Evolutionary conservation across 2,329 filamentous ascomycete species (phyloP), one percentile per base, ranked within the genome.

Genomic region (Immersiporthe knoxdaviesiana): DNA sequence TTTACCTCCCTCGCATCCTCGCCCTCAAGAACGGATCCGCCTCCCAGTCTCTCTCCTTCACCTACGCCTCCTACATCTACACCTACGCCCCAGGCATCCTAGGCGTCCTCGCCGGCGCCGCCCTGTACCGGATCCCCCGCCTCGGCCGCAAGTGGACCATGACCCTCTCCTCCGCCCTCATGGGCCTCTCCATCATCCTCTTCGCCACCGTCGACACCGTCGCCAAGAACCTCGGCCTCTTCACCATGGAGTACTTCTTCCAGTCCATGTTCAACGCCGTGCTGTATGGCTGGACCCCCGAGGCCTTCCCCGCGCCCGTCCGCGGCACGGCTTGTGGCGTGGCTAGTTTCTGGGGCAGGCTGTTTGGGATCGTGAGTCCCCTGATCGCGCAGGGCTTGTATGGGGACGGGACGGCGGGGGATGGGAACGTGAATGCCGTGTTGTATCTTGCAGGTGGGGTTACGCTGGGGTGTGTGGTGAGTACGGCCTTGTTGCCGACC

Each of bases 321-420:
- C 76, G 84, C 47, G 85, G 84, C 4, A 87, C 83, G 0, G 79
- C 87, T 0, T 85, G 84, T 72, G 87, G 87, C 0, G 71, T 88
- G 16, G 85, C 86, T 1, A 85, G 84, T 70, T 89, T 88, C 73
- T 88, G 85, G 85, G 87, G 87, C 1, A 76, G 87, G 1, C 66
- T 89, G 32, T 87, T 87, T 72, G 84, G 85, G 12, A 88, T 89
- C 59, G 81, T 89, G 21, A 85, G 84, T 50, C 87, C 87, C 0
- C 73, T 88, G 50, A 85, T 87, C 66, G 85, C 84, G 5, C 83
- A 86, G 66, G 41, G 37, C 72, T 78, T 83, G n/a, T 78, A 81
- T 50, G 76, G 79, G 0, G 66, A 73, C 37, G 73, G 68, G n/a
- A 47, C 74, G 77, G 68, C 62, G 0, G 75, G 71, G 0, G 68